Evolutionary conservation across 805 yeast species (phyloP).

Genomic region (Sugiyamaella mastotermitis): DNA sequence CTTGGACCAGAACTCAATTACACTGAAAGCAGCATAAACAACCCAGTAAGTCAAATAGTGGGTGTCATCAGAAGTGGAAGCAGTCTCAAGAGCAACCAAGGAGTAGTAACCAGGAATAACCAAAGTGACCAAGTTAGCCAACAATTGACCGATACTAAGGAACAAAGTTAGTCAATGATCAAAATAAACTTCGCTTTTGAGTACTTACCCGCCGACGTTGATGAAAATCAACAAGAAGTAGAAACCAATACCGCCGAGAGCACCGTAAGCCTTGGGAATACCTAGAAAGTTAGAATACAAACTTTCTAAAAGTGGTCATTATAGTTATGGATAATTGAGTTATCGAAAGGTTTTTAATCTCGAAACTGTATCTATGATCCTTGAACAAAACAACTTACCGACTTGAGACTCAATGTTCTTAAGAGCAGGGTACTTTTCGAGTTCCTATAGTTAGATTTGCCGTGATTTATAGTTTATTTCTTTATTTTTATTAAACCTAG

Average conservation of each 20-base stretch:
- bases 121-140: constrained; percentile 89
- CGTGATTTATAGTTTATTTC: too few species aligned
- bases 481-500: too few species aligned
- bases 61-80: constrained; percentile 68
- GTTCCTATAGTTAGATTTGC: too few species aligned
- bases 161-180: not conserved
- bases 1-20: constrained; percentile 92
- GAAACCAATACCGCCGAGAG: constrained; percentile 53
- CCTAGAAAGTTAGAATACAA: too few species aligned
- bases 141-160: constrained; percentile 68
- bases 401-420: constrained; percentile 29
- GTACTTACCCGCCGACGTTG: constrained; percentile 69
- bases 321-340: not conserved
- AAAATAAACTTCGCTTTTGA: too few species aligned
- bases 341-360: too few species aligned
- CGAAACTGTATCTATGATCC: constrained; percentile 1
- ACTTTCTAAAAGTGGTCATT: constrained; percentile 1
- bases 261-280: constrained; percentile 80
- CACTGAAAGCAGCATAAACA: constrained; percentile 87
- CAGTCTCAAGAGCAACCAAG: constrained; percentile 72
- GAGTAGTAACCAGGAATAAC: constrained; percentile 88
- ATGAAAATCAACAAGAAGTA: constrained; percentile 78
- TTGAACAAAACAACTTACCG: constrained; percentile 21
- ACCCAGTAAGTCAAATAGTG: constrained; percentile 95
- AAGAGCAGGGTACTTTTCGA: constrained; percentile 28